Conservation (phyloP, 2,329 filamentous ascomycete genomes). For the Fusarium sp. region DNA sequence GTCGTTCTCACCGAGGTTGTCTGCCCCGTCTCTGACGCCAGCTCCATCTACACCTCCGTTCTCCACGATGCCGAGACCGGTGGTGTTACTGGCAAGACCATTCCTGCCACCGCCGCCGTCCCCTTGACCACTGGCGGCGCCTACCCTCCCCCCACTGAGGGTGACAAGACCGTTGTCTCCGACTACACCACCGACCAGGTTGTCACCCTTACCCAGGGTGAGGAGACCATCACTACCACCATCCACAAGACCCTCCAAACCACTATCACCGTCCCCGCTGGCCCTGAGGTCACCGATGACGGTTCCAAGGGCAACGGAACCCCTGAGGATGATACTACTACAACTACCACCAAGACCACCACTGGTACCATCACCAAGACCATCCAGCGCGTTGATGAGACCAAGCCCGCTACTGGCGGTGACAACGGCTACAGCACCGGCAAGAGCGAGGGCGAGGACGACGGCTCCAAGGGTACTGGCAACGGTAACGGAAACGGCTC, state of each 20-base stretch:
- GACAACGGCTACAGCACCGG: slow-evolving; percentile 38
- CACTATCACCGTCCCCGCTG: slow-evolving; percentile 52
- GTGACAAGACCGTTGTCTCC: slow-evolving; percentile 45
- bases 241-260: slow-evolving; percentile 59
- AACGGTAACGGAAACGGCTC: slow-evolving; percentile 27
- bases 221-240: slow-evolving; percentile 58
- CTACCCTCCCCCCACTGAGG: slow-evolving; percentile 33
- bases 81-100: slow-evolving; percentile 54
- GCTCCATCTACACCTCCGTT: slow-evolving; percentile 57
- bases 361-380: slow-evolving; percentile 55
- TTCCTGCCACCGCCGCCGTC: slow-evolving; percentile 40
- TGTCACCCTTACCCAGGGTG: slow-evolving; percentile 54
- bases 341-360: slow-evolving; percentile 56
- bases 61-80: slow-evolving; percentile 54
- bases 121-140: slow-evolving; percentile 56
- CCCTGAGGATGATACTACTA: slow-evolving; percentile 52
- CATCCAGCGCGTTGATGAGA: slow-evolving; percentile 48
- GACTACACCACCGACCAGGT: slow-evolving; percentile 52
- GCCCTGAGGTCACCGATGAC: slow-evolving; percentile 32
- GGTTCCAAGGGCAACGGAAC: slow-evolving; percentile 40
- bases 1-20: slow-evolving; percentile 58
- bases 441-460: slow-evolving; percentile 13
- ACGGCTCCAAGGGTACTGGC: slow-evolving; percentile 30
- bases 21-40: slow-evolving; percentile 61
- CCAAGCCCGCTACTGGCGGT: slow-evolving; percentile 40